phyloP scores from a whole-genome alignment of 2,329 filamentous ascomycete species.

The Penicillium sp. region DNA sequence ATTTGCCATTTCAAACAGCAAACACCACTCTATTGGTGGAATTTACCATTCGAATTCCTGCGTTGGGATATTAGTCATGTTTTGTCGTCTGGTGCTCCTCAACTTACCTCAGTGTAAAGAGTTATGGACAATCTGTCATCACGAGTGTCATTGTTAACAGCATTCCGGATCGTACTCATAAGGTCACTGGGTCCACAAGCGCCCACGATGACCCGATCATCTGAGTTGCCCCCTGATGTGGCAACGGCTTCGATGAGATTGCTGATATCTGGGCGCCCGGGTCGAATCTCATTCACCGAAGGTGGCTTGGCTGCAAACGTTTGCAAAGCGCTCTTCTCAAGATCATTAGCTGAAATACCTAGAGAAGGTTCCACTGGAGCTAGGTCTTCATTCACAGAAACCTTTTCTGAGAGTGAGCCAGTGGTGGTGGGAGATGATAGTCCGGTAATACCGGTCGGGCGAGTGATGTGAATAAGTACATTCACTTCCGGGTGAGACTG shows the following conservation, averaged over 20 bases:
- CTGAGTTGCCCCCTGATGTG: not conserved
- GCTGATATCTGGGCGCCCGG: slow-evolving; percentile 8
- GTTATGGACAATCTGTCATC: slow-evolving; percentile 1
- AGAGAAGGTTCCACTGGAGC: too few relatives aligned
- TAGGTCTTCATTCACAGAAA: not conserved
- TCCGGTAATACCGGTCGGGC: not conserved
- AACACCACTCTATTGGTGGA: slow-evolving; percentile 1
- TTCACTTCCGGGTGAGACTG: slow-evolving; percentile 5
- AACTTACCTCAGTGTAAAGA: slow-evolving; percentile 9
- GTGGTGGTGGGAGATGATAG: not conserved
- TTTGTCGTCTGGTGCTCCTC: too few relatives aligned
- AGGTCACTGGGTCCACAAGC: slow-evolving; percentile 8
- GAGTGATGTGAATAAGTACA: slow-evolving; percentile 4
- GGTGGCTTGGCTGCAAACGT: too few relatives aligned
- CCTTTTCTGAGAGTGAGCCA: not conserved
- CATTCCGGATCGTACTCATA: slow-evolving; percentile 1
- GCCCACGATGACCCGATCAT: slow-evolving; percentile 5
- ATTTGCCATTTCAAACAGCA: too few relatives aligned
- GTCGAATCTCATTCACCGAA: not conserved
- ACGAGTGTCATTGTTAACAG: not conserved
- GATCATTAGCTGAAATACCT: not conserved
- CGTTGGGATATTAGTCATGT: not conserved
- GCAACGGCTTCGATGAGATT: not conserved
- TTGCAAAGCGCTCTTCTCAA: not conserved
- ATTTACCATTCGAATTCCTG: slow-evolving; percentile 4